Conservation (phyloP, 2,329 filamentous ascomycete genomes). For the Septoria petroselini region DNA sequence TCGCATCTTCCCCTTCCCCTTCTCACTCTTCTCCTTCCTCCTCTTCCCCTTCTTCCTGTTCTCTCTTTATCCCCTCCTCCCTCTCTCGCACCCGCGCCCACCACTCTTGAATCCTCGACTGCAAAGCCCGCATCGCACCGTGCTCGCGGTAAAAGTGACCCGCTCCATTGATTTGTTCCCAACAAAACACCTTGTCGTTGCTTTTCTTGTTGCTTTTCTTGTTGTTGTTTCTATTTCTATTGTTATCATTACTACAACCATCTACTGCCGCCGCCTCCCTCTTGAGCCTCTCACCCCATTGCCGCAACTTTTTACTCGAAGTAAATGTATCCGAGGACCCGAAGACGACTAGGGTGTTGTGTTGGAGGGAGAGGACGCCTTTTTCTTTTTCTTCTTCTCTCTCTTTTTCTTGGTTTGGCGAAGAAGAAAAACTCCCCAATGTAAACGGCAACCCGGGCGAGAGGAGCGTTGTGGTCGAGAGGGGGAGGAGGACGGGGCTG, state of each 20-base stretch:
- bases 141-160: conserved; percentile 52
- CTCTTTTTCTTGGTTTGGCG: neutral
- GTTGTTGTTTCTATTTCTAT: too few relatives aligned
- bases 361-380: conserved; percentile 52
- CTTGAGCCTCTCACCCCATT: conserved; percentile 60
- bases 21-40: too few relatives aligned
- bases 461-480: conserved; percentile 39
- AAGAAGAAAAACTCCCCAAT: conserved; percentile 2
- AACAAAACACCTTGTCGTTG: too few relatives aligned
- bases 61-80: too few relatives aligned
- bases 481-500: conserved; percentile 47
- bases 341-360: conserved; percentile 67
- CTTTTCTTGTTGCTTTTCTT: too few relatives aligned
- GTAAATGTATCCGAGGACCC: conserved; percentile 75
- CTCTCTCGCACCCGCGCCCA: too few relatives aligned
- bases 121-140: conserved; percentile 36
- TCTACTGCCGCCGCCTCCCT: conserved; percentile 34
- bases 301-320: conserved; percentile 59
- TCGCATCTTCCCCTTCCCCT: too few relatives aligned
- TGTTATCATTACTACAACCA: too few relatives aligned
- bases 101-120: conserved; percentile 30
- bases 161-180: conserved; percentile 48
- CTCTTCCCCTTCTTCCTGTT: too few relatives aligned
- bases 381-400: neutral
- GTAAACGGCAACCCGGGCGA: conserved; percentile 33